Evolutionary conservation across 1,284 basidiomycete species (phyloP), one percentile per base, ranked within the genome.

Genomic region (Ceratobasidium sp.): DNA sequence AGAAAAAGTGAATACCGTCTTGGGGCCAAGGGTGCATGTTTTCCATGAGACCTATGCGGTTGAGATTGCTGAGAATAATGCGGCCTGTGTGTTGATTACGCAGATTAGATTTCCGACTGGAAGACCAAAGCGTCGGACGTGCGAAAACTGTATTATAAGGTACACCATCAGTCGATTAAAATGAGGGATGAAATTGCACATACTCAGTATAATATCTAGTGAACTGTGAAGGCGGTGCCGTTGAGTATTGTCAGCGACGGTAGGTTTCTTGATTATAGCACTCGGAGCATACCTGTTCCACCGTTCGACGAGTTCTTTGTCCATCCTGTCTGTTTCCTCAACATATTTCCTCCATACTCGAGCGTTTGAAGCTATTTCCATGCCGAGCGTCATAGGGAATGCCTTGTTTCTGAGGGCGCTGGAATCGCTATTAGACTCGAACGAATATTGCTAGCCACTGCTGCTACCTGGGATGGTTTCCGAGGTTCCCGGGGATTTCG

Each of bases 1-100:
- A n/a, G n/a, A n/a, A n/a, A n/a, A n/a, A n/a, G n/a, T n/a, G n/a
- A n/a, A n/a, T n/a, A n/a, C n/a, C n/a, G n/a, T n/a, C n/a, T n/a
- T n/a, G n/a, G n/a, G n/a, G n/a, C n/a, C n/a, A n/a, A n/a, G n/a
- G n/a, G n/a, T n/a, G n/a, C n/a, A n/a, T n/a, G n/a, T n/a, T n/a
- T n/a, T n/a, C n/a, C n/a, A n/a, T n/a, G n/a, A n/a, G n/a, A 56
- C 54, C 27, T 25, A 56, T 38, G 54, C 34, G 22, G 54, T 56
- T 20, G 35, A 32, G 17, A 56, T 56, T 25, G 54, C 54, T 22
- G 54, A 56, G 34, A 56, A 56, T 38, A 56, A 22, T 27, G 54
- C 35, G 12, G 54, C 54, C 54, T 56, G n/a, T 6, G 17, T 12
- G 4, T 10, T 10, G n/a, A 38, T 38, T n/a, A 12, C n/a, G 17